A percentile compares a stretch with the other conserved stretches of the same genome.
Evolutionary conservation across 768 basidiomycete species (phyloP).

Genomic region (Tylopilus plumbeoviolaceoides): DNA sequence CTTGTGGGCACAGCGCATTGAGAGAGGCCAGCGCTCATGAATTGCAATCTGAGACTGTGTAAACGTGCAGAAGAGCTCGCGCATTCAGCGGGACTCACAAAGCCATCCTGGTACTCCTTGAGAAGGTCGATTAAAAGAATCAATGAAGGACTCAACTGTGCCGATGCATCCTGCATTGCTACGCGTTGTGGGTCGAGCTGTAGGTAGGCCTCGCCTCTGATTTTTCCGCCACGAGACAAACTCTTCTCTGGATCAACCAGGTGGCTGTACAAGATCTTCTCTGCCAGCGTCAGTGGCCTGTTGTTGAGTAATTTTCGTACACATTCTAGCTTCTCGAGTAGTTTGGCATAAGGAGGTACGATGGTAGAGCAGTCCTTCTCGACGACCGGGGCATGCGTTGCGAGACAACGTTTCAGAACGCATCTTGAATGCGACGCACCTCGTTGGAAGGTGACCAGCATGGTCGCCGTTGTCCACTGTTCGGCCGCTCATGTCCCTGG

Average conservation of each 20-base stretch:
- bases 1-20: conserved; percentile 83
- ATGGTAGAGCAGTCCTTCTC: conserved; percentile 67
- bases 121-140: conserved; percentile 4
- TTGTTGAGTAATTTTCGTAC: conserved; percentile 66
- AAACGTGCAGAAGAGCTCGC: conserved; percentile 2
- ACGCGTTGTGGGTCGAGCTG: conserved; percentile 91
- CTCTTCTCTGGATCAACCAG: conserved; percentile 73
- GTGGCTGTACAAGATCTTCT: conserved; percentile 97
- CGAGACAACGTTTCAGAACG: conserved; percentile 31
- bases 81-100: conserved; percentile 43
- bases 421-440: conserved; percentile 7
- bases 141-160: conserved; percentile 58
- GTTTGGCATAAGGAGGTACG: conserved; percentile 75
- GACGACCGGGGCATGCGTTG: conserved; percentile 38
- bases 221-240: conserved; percentile 57
- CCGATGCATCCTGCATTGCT: conserved; percentile 94
- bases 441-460: conserved; percentile 18
- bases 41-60: conserved; percentile 65
- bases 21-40: conserved; percentile 92
- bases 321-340: conserved; percentile 65
- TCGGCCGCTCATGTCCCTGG: not conserved
- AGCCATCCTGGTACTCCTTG: conserved; percentile 61
- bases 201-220: conserved; percentile 85
- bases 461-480: conserved; percentile 3
- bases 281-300: conserved; percentile 87